phyloP scores from a whole-genome alignment of 768 basidiomycete species.

The Chalciporus piperatus region DNA sequence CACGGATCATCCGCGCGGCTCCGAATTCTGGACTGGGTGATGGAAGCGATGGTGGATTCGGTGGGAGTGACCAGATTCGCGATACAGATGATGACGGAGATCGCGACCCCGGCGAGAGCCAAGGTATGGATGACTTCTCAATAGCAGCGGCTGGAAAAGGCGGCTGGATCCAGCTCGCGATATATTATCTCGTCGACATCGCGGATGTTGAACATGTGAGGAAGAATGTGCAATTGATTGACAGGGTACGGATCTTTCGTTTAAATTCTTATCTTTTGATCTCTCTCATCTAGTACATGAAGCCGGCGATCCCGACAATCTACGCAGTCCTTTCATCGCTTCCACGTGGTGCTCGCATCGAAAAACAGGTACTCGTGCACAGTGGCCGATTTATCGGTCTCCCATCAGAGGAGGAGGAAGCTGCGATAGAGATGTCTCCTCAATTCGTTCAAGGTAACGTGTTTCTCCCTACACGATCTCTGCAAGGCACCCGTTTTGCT shows the following conservation, averaged over 20 bases:
- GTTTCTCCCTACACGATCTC: not conserved
- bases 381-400: conserved; percentile 53
- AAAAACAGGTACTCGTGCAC: conserved; percentile 74
- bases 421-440: conserved; percentile 35
- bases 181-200: conserved; percentile 67
- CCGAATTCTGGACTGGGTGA: conserved; percentile 43
- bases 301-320: conserved; percentile 43
- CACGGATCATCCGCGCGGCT: conserved; percentile 57
- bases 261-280: not conserved
- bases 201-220: conserved; percentile 41
- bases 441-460: conserved; percentile 40
- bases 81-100: conserved; percentile 63
- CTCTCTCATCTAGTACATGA: conserved; percentile 1
- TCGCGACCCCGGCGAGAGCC: conserved; percentile 2
- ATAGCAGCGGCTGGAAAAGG: conserved; percentile 21
- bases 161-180: conserved; percentile 58
- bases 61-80: conserved; percentile 36
- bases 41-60: conserved; percentile 27
- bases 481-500: not conserved
- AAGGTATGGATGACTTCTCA: conserved; percentile 36
- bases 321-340: conserved; percentile 62
- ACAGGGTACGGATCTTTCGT: conserved; percentile 17
- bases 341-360: conserved; percentile 69
- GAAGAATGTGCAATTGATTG: conserved; percentile 32
- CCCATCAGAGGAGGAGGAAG: conserved; percentile 42